Conservation (phyloP, 495 filamentous ascomycete genomes). For the Daldinia loculata region DNA sequence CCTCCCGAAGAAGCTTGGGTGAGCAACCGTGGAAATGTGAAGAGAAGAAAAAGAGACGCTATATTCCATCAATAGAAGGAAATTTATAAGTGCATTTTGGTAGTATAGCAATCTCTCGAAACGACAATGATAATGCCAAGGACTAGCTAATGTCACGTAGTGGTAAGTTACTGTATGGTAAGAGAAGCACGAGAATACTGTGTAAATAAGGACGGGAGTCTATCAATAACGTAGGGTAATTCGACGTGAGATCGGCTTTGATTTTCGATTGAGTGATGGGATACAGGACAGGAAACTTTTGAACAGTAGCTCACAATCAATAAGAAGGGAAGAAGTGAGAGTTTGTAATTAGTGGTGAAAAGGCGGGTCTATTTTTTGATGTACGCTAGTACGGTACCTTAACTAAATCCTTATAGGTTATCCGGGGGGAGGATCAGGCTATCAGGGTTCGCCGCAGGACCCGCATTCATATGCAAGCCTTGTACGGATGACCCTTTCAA, state of each 20-base stretch:
- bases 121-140: not conserved
- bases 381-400: not conserved
- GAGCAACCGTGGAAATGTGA: not conserved
- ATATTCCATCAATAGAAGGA: conserved; percentile 8
- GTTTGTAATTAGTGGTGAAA: conserved; percentile 3
- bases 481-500: no score
- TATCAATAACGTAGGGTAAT: not conserved
- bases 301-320: not conserved
- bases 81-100: conserved; percentile 12
- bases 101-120: not conserved
- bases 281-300: not conserved
- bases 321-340: conserved; percentile 1
- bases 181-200: not conserved
- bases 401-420: conserved; percentile 7
- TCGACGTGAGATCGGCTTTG: not conserved
- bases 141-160: not conserved
- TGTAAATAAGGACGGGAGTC: not conserved
- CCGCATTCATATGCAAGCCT: not conserved
- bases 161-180: not conserved
- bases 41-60: not conserved
- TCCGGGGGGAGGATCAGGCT: not conserved
- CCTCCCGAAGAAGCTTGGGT: not conserved
- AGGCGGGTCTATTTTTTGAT: not conserved
- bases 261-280: not conserved
- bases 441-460: not conserved